Base-by-base conservation (phyloP, 106 monocot genomes). In the Dioscorea dumetorum region DNA sequence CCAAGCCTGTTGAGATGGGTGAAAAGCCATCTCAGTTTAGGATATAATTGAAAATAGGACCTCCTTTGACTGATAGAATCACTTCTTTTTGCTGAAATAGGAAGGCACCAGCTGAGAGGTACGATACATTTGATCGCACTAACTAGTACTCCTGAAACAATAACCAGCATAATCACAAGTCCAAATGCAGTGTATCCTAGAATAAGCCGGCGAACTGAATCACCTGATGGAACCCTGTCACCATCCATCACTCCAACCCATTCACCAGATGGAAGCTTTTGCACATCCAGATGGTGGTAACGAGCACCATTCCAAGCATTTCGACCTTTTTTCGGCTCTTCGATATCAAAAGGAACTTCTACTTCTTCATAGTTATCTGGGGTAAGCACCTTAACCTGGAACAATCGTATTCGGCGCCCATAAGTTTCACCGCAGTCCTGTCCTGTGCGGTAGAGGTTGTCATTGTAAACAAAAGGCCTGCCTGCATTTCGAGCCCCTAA, bases 241-340 rank as follows among this genome's bases (percentile, higher is more conserved):
- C 95, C 95, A 76, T 95, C 91, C 79, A 95, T 78, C 23, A 91
- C 88, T 12, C 64, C 91, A 24, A 95, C 60, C 95, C 95, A 95
- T 58, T 80, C 50, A 48, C 83, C 83, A 23, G 85, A 63, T 48
- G 78, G 12, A 50, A 95, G 80, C 78, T 83, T 71, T 41, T 91
- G 88, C 13, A 75, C 91, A 80, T 95, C 95, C 12, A 95, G 70
- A 33, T 95, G 95, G 77, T 95, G 95, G 24, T 79, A 86, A 2
- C 95, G 82, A 51, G 78, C 85, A 65, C 91, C 91, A 76, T 91
- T 84, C 95, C 91, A 95, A 63, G 79, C 62, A 79, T 95, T 88
- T 17, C 83, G 78, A 6, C 85, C 95, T 66, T 91, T 95, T 32
- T 62, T 75, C 2, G 85, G 49, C 68, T 88, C 85, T 67, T 85